Conservation (phyloP, 129 eudicot species). For the Escallonia rubra region DNA sequence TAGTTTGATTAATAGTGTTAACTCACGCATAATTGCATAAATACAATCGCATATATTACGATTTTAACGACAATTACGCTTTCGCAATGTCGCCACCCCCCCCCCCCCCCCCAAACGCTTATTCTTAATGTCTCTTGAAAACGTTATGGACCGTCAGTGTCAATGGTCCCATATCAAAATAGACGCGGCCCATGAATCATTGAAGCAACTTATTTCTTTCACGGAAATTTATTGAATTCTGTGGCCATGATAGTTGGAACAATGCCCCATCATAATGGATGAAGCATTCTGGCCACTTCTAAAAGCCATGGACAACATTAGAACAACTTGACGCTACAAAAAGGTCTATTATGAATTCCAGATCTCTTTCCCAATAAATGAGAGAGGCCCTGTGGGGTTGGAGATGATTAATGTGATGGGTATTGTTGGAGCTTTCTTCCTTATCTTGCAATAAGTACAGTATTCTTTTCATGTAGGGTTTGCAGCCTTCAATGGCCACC, state of each 20-base stretch:
- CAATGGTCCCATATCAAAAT: neutral
- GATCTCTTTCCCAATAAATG: neutral
- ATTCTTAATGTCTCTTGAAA: too few species aligned
- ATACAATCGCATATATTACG: neutral
- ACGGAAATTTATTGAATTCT: neutral
- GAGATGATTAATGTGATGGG: too few species aligned
- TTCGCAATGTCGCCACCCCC: neutral
- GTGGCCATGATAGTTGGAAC: neutral
- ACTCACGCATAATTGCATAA: neutral
- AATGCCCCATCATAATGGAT: neutral
- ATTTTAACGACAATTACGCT: neutral
- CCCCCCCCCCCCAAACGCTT: too few species aligned
- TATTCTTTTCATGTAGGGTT: too few species aligned
- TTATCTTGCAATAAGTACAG: too few species aligned
- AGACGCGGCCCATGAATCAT: neutral
- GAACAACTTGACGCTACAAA: neutral
- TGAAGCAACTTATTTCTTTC: neutral
- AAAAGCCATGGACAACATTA: neutral
- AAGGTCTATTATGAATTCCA: conserved; percentile 3
- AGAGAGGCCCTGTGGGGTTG: too few species aligned
- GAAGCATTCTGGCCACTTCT: conserved; percentile 2
- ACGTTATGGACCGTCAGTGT: neutral
- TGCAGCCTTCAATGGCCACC: too few species aligned
- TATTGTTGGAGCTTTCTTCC: too few species aligned
- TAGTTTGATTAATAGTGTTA: neutral